Conservation (phyloP, 2,329 filamentous ascomycete species). For the Colletotrichum tabaci region DNA sequence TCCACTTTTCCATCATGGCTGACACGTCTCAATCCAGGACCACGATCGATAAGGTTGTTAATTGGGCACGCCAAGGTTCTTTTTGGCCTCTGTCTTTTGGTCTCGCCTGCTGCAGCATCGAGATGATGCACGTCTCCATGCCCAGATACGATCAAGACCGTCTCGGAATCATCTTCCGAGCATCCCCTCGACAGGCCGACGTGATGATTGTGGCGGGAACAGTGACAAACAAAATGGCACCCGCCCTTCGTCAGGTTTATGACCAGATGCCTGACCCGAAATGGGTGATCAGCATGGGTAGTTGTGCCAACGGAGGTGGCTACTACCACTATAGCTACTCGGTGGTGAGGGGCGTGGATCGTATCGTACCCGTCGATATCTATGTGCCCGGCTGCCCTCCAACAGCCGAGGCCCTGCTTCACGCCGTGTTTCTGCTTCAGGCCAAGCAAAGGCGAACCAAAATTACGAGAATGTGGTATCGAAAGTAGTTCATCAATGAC, state of each 20-base stretch:
- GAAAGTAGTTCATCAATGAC: constrained; percentile 54
- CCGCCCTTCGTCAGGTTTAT: constrained; percentile 74
- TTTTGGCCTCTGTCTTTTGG: constrained; percentile 74
- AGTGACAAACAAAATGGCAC: constrained; percentile 78
- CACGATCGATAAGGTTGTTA: constrained; percentile 67
- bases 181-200: constrained; percentile 75
- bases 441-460: constrained; percentile 74
- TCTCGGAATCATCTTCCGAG: constrained; percentile 77
- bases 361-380: constrained; percentile 77
- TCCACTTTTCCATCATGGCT: neutral
- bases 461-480: constrained; percentile 65
- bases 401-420: constrained; percentile 63
- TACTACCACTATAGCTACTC: constrained; percentile 83
- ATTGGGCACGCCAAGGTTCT: constrained; percentile 72
- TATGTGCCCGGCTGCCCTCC: constrained; percentile 77
- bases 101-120: constrained; percentile 74
- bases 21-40: constrained; percentile 56
- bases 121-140: constrained; percentile 77
- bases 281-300: constrained; percentile 79
- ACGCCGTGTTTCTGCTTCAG: constrained; percentile 77
- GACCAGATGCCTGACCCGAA: constrained; percentile 78
- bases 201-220: constrained; percentile 79
- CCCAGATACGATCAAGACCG: constrained; percentile 76
- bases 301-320: constrained; percentile 79
- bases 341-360: constrained; percentile 75